These are phyloP conservation scores for Physcomitrium patens DNA, from an alignment of 225 moss, liverwort and hornwort species.

Conservation along the genomic window DNA sequence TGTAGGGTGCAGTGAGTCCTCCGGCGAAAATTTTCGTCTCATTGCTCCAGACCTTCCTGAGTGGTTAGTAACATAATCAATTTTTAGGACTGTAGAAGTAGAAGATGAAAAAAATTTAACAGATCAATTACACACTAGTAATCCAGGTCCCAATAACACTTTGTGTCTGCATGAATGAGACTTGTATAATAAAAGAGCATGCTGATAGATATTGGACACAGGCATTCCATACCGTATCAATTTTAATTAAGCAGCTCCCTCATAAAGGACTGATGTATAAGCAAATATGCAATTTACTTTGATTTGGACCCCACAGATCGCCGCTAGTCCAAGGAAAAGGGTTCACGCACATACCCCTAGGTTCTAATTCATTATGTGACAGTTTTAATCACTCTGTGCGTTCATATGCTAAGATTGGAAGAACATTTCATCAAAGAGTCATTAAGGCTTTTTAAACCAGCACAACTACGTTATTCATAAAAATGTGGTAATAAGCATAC, in stretches of 20 bases:
- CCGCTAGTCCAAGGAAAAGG: neutral
- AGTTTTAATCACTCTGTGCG: too few relatives aligned
- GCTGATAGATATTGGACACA: too few relatives aligned
- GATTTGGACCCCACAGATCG: neutral
- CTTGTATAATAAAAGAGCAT: too few relatives aligned
- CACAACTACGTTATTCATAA: slow-evolving; percentile 5
- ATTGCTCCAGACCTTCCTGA: slow-evolving; percentile 54
- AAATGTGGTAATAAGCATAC: slow-evolving; percentile 7
- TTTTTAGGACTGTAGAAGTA: slow-evolving; percentile 32
- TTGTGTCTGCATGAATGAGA: too few relatives aligned
- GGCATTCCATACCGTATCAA: too few relatives aligned
- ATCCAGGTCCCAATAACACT: neutral
- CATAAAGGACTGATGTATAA: neutral
- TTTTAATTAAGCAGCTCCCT: too few relatives aligned
- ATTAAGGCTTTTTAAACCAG: neutral
- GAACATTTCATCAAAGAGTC: neutral
- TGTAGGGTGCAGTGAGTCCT: slow-evolving; percentile 45
- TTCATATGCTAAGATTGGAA: neutral
- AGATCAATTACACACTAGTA: slow-evolving; percentile 4
- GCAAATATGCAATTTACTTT: neutral
- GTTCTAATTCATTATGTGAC: too few relatives aligned
- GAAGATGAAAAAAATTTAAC: neutral
- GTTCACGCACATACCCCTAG: too few relatives aligned
- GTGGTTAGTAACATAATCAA: slow-evolving; percentile 27
- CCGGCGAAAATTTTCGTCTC: slow-evolving; percentile 35